A percentile compares a stretch with the other conserved stretches of the same genome.
Conservation (phyloP, 1,139 yeast species). For the Maudiozyma humilis region DNA sequence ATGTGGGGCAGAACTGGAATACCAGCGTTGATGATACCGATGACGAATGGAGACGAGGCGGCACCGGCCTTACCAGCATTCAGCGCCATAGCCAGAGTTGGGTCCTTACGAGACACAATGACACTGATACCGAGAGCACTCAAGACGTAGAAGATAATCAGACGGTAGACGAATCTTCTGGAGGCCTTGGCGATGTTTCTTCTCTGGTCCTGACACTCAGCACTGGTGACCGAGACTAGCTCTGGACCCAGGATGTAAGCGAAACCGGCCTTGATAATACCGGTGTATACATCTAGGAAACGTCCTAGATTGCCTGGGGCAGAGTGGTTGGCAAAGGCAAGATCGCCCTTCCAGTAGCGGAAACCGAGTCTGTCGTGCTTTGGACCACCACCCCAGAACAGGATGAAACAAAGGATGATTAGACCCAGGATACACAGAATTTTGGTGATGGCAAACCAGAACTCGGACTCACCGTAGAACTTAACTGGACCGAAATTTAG, state of each 20-base stretch:
- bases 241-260: slow-evolving; percentile 72
- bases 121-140: slow-evolving; percentile 41
- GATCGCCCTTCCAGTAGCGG: slow-evolving; percentile 57
- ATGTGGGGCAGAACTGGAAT: slow-evolving; percentile 43
- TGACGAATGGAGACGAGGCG: slow-evolving; percentile 46
- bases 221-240: slow-evolving; percentile 39
- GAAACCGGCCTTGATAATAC: slow-evolving; percentile 54
- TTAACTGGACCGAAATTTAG: slow-evolving; percentile 42
- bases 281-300: slow-evolving; percentile 58
- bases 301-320: slow-evolving; percentile 44
- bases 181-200: slow-evolving; percentile 42
- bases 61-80: slow-evolving; percentile 38
- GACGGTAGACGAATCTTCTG: slow-evolving; percentile 40
- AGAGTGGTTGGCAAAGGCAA: slow-evolving; percentile 45
- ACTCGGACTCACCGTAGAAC: slow-evolving; percentile 46
- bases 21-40: slow-evolving; percentile 44
- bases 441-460: slow-evolving; percentile 46
- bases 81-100: slow-evolving; percentile 32
- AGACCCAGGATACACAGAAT: slow-evolving; percentile 63
- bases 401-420: slow-evolving; percentile 58
- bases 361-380: slow-evolving; percentile 57
- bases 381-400: slow-evolving; percentile 83
- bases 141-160: slow-evolving; percentile 38
- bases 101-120: slow-evolving; percentile 41
- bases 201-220: slow-evolving; percentile 45